Base-by-base conservation (phyloP, 164 flowering plant species). In the Stephania japonica region DNA sequence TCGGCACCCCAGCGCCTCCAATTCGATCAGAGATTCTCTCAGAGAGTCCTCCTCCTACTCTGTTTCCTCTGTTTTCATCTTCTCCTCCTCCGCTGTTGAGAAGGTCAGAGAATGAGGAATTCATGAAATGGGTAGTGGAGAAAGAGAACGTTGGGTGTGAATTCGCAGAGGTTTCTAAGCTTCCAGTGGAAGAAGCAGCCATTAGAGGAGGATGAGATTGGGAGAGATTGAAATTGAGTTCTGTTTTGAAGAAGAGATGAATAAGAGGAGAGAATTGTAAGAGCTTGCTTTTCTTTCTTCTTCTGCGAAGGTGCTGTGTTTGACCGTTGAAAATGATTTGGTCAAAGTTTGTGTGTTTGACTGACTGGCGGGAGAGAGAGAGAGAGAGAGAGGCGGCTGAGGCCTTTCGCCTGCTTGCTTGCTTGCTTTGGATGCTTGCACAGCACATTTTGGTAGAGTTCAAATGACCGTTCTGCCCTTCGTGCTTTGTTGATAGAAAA, bases 281-380 rank as follows among this genome's bases (percentile, higher is more conserved):
- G 42, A 18, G 68, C 59, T 43, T 2, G 1, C 41, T 26, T 14
- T 56, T 3, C 7, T 56, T 18, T 50, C 72, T 77, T 38, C 66
- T 87, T 85, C 88, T 80, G 49, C 65, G 86, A 86, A 86, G 78
- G 73, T 56, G 50, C 38, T 7, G 42, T 49, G 5, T 84, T 85
- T 86, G 93, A 89, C 89, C 75, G 87, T 89, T 79, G 90, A 89
- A 89, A 84, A 25, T 38, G 0, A 59, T 1, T 25, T 43, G 81
- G 91, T 87, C 91, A 86, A 86, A 83, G 64, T 74, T 76, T 81
- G 87, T 83, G 83, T 76, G 64, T 82, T 84, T 87, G 93, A 89
- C 90, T 87, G 93, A 89, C 90, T 73, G 69, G 67, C 32, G 71
- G 73, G 19, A 53, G 72, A 6, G 10, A 47, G 13, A 8, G 53